These are phyloP conservation scores for Phytophthora ramorum DNA, from an alignment of 352 stramenopile genomes.

Conservation along the genomic window DNA sequence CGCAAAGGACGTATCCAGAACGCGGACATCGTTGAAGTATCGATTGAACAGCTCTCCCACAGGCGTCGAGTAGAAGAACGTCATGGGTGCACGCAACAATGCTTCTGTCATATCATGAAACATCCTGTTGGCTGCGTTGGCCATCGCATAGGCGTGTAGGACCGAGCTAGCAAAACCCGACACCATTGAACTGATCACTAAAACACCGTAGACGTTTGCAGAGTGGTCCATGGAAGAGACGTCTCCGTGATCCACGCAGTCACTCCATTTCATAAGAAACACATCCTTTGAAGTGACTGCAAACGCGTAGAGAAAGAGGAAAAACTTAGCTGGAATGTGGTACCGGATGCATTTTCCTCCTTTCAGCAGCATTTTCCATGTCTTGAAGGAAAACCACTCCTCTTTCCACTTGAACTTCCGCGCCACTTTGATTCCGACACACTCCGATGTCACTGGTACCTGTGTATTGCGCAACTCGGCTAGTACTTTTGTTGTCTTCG, in stretches of 20 bases:
- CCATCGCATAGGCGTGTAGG: constrained; percentile 39
- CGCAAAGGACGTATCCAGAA: constrained; percentile 37
- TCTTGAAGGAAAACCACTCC: constrained; percentile 39
- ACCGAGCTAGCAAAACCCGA: constrained; percentile 47
- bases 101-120: constrained; percentile 56
- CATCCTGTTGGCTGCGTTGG: constrained; percentile 40
- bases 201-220: constrained; percentile 37
- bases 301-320: constrained; percentile 40
- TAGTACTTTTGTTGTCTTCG: constrained; percentile 6
- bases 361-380: constrained; percentile 35
- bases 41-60: constrained; percentile 55
- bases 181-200: constrained; percentile 46
- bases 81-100: constrained; percentile 47
- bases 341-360: constrained; percentile 30
- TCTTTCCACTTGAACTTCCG: constrained; percentile 38
- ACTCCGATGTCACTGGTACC: constrained; percentile 33
- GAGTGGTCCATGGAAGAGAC: constrained; percentile 37
- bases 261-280: constrained; percentile 50
- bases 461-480: constrained; percentile 9
- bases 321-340: constrained; percentile 35
- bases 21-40: constrained; percentile 48
- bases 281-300: constrained; percentile 42
- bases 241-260: constrained; percentile 32
- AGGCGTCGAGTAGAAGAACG: constrained; percentile 56
- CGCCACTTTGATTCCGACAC: constrained; percentile 27